Evolutionary conservation across 2,329 filamentous ascomycete species (phyloP).

Genomic region (Clonostachys rhizophaga): DNA sequence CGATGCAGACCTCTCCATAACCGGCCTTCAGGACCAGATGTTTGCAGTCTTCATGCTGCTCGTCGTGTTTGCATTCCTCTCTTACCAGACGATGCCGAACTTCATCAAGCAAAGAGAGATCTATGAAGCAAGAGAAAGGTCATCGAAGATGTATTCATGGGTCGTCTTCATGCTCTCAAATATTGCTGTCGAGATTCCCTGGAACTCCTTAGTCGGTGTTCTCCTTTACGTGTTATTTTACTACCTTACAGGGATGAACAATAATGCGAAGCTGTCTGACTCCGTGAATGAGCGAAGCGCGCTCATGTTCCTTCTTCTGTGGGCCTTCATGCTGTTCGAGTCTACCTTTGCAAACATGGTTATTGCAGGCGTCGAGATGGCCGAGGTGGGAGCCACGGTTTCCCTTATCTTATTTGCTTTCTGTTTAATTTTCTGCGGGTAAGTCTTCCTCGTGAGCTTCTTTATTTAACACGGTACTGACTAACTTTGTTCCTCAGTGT

Average conservation of each 20-base stretch:
- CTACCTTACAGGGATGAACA: slow-evolving; percentile 58
- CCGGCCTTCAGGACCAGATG: slow-evolving; percentile 72
- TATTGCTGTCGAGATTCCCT: slow-evolving; percentile 67
- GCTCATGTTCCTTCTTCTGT: slow-evolving; percentile 74
- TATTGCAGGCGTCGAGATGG: slow-evolving; percentile 62
- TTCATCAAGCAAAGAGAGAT: slow-evolving; percentile 70
- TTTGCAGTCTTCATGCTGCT: slow-evolving; percentile 66
- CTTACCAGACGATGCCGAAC: slow-evolving; percentile 70
- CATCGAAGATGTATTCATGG: slow-evolving; percentile 73
- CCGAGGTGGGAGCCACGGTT: slow-evolving; percentile 63
- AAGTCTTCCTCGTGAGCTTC: background rate
- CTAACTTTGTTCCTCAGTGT: slow-evolving; percentile 33
- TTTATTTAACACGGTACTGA: background rate
- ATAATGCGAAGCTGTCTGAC: slow-evolving; percentile 32
- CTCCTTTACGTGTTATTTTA: slow-evolving; percentile 39
- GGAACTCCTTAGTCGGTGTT: slow-evolving; percentile 27
- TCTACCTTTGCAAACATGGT: slow-evolving; percentile 71
- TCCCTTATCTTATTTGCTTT: slow-evolving; percentile 56
- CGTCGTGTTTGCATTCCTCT: slow-evolving; percentile 62
- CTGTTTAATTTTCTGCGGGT: slow-evolving; percentile 51
- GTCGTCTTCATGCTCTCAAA: slow-evolving; percentile 71
- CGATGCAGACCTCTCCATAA: slow-evolving; percentile 58
- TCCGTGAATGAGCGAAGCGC: slow-evolving; percentile 57
- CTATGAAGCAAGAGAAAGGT: slow-evolving; percentile 70
- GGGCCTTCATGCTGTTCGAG: slow-evolving; percentile 63